Evolutionary conservation across 768 basidiomycete species (phyloP).

Genomic region (Flagelloscypha sp.): DNA sequence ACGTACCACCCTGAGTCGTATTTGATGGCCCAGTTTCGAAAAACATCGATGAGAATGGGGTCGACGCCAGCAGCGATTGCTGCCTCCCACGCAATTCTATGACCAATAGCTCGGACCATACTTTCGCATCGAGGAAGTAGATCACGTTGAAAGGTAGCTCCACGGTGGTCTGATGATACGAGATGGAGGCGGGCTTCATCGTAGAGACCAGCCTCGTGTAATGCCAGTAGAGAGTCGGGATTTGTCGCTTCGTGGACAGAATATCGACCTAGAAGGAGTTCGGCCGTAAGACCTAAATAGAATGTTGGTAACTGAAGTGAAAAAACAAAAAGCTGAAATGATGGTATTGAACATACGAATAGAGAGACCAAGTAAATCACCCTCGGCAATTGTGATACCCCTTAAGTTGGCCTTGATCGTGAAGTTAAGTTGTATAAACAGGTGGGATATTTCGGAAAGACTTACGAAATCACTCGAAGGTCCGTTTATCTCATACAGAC

Average conservation of each 20-base stretch:
- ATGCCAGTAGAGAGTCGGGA: slow-evolving; percentile 13
- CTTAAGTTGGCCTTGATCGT: slow-evolving; percentile 38
- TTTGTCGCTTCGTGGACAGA: slow-evolving; percentile 23
- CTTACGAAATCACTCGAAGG: slow-evolving; percentile 34
- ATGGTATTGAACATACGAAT: slow-evolving; percentile 52
- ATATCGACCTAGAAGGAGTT: slow-evolving; percentile 50
- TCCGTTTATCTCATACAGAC: slow-evolving; percentile 54
- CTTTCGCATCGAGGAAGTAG: slow-evolving; percentile 17
- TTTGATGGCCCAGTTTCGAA: slow-evolving; percentile 16
- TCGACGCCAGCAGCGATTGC: slow-evolving; percentile 20
- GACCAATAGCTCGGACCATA: slow-evolving; percentile 22
- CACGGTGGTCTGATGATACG: slow-evolving; percentile 11
- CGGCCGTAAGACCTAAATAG: too few species aligned
- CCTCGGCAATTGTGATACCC: slow-evolving; percentile 54
- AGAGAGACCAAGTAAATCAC: slow-evolving; percentile 41
- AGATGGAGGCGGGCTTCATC: slow-evolving; percentile 15
- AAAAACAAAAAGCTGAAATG: too few species aligned
- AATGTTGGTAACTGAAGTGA: too few species aligned
- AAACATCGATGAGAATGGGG: slow-evolving; percentile 17
- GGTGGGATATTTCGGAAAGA: slow-evolving; percentile 6
- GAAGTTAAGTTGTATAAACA: slow-evolving; percentile 1
- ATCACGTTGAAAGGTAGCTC: slow-evolving; percentile 6
- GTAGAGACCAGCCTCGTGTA: slow-evolving; percentile 14
- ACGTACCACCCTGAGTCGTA: slow-evolving; percentile 24
- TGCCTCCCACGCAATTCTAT: slow-evolving; percentile 28